These are phyloP conservation scores for Acer saccharum DNA, from an alignment of 345 rosid species.

Conservation along the genomic window DNA sequence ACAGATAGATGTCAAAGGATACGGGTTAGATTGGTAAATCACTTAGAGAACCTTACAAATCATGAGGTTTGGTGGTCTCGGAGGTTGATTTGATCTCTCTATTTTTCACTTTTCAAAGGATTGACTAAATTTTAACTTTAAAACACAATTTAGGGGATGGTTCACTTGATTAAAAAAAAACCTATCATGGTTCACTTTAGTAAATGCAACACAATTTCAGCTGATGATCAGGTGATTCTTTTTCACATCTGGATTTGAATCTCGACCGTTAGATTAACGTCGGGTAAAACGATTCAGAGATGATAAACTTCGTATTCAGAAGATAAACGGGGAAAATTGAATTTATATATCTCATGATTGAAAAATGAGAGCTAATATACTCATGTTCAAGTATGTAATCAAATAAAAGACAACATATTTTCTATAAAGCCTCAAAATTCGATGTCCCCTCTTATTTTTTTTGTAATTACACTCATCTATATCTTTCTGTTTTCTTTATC, in stretches of 20 bases:
- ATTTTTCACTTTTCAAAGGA: neutral
- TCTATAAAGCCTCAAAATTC: slow-evolving; percentile 47
- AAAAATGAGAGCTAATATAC: neutral
- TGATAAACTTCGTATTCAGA: no score
- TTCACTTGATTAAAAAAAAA: neutral
- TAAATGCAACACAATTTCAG: neutral
- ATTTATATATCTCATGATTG: neutral
- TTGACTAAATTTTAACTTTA: no score
- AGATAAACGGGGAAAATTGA: neutral
- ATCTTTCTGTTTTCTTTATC: neutral
- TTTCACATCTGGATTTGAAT: no score
- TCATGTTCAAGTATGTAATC: slow-evolving; percentile 19
- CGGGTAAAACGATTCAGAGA: no score
- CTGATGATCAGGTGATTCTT: no score
- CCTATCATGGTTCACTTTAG: no score
- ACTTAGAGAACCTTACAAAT: neutral
- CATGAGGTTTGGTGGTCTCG: slow-evolving; percentile 6
- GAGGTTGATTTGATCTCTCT: slow-evolving; percentile 13
- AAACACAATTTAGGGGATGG: neutral
- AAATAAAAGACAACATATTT: slow-evolving; percentile 14
- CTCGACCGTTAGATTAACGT: no score
- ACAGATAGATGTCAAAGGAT: no score
- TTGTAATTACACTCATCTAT: slow-evolving; percentile 17
- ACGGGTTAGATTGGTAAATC: neutral
- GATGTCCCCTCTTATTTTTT: slow-evolving; percentile 15